Evolutionary conservation across 345 rosid genomes (phyloP).

Genomic region (Hibiscus trionum): DNA sequence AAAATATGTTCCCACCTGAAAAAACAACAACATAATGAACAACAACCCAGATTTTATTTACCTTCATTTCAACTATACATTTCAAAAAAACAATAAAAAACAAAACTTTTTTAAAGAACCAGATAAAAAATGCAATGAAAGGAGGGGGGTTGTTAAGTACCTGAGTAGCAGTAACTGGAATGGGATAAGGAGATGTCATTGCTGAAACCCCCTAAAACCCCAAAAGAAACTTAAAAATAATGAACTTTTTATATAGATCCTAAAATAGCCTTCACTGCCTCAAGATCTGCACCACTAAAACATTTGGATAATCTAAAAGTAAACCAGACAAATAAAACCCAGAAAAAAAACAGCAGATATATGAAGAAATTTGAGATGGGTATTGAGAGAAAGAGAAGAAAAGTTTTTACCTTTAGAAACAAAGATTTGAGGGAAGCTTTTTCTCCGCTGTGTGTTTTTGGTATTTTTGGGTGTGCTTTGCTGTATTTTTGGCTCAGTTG

Average conservation of each 20-base stretch:
- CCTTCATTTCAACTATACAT: neutral
- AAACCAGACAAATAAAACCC: neutral
- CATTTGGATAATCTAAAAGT: neutral
- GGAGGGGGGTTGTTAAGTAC: neutral
- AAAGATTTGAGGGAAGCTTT: slow-evolving; percentile 27
- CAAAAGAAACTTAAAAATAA: neutral
- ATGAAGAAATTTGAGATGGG: slow-evolving; percentile 3
- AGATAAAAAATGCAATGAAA: neutral
- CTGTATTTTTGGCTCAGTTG: slow-evolving; percentile 2
- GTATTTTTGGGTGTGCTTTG: neutral
- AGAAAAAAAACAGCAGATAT: neutral
- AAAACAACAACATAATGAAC: neutral
- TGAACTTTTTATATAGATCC: slow-evolving; percentile 11
- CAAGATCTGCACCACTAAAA: slow-evolving; percentile 18
- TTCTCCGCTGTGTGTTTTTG: slow-evolving; percentile 16
- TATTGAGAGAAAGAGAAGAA: neutral
- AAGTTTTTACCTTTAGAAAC: slow-evolving; percentile 7
- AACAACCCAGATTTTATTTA: neutral
- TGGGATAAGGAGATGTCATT: slow-evolving; percentile 38
- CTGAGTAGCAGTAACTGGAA: slow-evolving; percentile 46
- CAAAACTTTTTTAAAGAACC: neutral
- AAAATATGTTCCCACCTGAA: slow-evolving; percentile 46
- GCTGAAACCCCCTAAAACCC: slow-evolving; percentile 18
- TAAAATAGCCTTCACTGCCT: slow-evolving; percentile 1
- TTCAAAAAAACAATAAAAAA: neutral